Conservation (phyloP, 2,329 filamentous ascomycete species). For the Xylaria sp. region DNA sequence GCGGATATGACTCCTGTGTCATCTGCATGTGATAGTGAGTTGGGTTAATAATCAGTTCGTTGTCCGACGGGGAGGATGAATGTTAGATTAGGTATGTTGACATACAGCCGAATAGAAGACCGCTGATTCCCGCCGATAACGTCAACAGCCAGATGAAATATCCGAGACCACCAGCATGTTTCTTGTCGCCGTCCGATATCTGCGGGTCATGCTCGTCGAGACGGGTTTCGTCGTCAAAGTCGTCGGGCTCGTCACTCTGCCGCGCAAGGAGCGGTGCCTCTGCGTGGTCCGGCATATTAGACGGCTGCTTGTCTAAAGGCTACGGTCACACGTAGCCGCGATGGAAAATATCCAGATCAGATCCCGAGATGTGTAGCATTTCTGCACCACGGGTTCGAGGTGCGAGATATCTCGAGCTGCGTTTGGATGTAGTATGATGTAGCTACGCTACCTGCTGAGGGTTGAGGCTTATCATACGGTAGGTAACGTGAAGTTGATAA, state of each 20-base stretch:
- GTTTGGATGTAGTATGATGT: not conserved
- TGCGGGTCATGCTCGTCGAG: conserved; percentile 22
- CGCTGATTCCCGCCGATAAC: conserved; percentile 73
- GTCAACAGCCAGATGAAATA: conserved; percentile 71
- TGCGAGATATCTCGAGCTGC: conserved; percentile 7
- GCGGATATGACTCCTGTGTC: conserved; percentile 77
- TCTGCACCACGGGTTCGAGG: conserved; percentile 8
- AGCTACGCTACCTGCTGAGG: not conserved
- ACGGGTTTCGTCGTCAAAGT: conserved; percentile 32
- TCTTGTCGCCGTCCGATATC: conserved; percentile 7
- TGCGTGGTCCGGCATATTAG: conserved; percentile 35
- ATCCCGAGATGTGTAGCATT: conserved; percentile 23
- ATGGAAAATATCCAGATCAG: not conserved
- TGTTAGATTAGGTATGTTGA: not conserved
- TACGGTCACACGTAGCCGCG: conserved; percentile 12
- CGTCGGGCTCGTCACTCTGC: conserved; percentile 31
- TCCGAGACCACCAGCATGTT: conserved; percentile 46
- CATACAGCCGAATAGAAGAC: conserved; percentile 75
- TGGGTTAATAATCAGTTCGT: conserved; percentile 6
- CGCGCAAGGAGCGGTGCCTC: conserved; percentile 35
- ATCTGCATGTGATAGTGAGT: conserved; percentile 54
- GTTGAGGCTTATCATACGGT: conserved; percentile 14
- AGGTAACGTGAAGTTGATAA: conserved; percentile 3
- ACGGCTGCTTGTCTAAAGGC: not conserved
- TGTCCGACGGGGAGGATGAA: not conserved